Evolutionary conservation across 441 rosid species (phyloP).

Genomic region (Macaranga tanarius): DNA sequence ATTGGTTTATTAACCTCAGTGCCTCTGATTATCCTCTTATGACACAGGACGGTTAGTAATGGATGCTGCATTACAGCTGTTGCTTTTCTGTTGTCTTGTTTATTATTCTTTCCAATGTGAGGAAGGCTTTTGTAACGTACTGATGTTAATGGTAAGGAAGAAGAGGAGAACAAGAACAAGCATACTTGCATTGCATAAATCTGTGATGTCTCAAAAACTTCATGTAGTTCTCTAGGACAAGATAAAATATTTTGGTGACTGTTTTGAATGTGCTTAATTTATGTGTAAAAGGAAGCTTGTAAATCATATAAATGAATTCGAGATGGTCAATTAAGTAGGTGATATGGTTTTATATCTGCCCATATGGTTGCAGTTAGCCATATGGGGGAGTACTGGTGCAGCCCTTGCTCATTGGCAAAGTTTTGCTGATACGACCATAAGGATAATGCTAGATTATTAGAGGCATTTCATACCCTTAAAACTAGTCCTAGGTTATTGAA

Average conservation of each 20-base stretch:
- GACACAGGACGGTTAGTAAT: constrained; percentile 86
- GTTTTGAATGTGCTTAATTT: background rate
- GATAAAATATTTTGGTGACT: no score
- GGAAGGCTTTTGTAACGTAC: background rate
- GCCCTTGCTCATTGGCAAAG: background rate
- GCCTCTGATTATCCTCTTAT: constrained; percentile 95
- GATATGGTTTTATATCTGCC: background rate
- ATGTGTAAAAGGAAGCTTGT: background rate
- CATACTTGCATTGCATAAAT: background rate
- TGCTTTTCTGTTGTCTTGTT: background rate
- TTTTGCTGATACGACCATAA: no score
- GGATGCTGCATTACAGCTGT: constrained; percentile 9
- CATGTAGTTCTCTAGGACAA: background rate
- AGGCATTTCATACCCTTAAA: background rate
- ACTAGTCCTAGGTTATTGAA: background rate
- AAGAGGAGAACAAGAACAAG: background rate
- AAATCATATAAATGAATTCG: background rate
- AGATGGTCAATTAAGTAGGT: background rate
- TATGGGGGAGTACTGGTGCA: background rate
- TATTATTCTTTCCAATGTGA: background rate
- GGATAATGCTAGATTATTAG: background rate
- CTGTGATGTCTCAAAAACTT: background rate
- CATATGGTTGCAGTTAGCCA: background rate
- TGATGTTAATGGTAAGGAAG: constrained; percentile 1
- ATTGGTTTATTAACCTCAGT: constrained; percentile 94